Percentiles rank a stretch among this genome's conserved stretches.
These are phyloP conservation scores for Xylariaceae sp. DNA, from an alignment of 2,329 filamentous ascomycete genomes.

Conservation along the genomic window DNA sequence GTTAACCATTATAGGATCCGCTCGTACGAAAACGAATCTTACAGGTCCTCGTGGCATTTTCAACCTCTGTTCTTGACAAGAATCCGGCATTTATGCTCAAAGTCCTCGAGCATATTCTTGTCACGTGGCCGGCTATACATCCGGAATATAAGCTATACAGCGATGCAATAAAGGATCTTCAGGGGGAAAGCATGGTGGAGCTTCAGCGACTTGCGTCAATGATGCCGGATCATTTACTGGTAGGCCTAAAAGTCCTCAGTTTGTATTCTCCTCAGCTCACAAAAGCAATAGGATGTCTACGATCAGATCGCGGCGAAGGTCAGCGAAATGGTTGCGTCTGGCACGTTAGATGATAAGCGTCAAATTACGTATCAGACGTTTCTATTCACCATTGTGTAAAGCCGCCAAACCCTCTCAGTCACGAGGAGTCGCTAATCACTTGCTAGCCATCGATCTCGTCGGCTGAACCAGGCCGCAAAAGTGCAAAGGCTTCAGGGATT, in stretches of 20 bases:
- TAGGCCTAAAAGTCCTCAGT: constrained; percentile 36
- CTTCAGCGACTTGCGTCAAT: constrained; percentile 83
- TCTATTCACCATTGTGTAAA: constrained; percentile 83
- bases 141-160: constrained; percentile 70
- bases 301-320: constrained; percentile 81
- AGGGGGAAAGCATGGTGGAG: constrained; percentile 79
- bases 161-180: constrained; percentile 85
- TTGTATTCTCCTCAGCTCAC: constrained; percentile 21
- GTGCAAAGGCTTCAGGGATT: constrained; percentile 71
- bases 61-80: constrained; percentile 72
- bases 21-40: constrained; percentile 77
- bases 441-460: constrained; percentile 70
- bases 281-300: constrained; percentile 63
- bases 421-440: constrained; percentile 14
- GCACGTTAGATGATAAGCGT: constrained; percentile 73
- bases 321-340: constrained; percentile 70
- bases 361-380: constrained; percentile 85
- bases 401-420: constrained; percentile 3
- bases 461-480: constrained; percentile 66
- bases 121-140: constrained; percentile 71
- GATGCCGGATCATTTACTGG: constrained; percentile 84
- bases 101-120: constrained; percentile 84
- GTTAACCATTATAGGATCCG: constrained; percentile 56
- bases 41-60: constrained; percentile 79
- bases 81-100: constrained; percentile 79